phyloP scores from a whole-genome alignment of 2,329 filamentous ascomycete genomes.

The Aspergillus persii region DNA sequence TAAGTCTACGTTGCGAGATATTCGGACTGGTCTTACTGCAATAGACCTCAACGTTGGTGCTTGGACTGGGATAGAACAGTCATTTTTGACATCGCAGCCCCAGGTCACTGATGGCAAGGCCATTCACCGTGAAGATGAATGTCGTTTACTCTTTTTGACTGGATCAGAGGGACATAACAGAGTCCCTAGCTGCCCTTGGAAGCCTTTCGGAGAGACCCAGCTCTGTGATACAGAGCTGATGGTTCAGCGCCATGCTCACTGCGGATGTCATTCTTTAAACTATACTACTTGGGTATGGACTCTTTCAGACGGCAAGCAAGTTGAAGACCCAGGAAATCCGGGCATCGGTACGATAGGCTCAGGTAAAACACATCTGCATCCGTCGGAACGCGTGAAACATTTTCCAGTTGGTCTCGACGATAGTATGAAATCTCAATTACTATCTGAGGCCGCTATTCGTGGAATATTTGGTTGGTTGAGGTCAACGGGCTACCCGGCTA shows the following conservation, averaged over 20 bases:
- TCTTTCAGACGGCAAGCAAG: not conserved
- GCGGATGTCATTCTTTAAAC: not conserved
- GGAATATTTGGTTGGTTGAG: constrained; percentile 23
- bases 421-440: no score
- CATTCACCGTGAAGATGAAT: constrained; percentile 1
- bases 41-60: no score
- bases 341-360: no score
- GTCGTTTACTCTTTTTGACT: constrained; percentile 1
- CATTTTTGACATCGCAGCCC: not conserved
- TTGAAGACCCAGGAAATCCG: not conserved
- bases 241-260: not conserved
- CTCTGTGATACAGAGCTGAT: not conserved
- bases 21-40: no score
- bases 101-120: not conserved
- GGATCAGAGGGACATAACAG: not conserved
- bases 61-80: constrained; percentile 1
- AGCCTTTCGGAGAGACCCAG: not conserved
- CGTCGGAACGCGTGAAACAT: not conserved
- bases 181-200: not conserved
- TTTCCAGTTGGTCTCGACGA: no score
- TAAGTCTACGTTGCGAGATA: no score
- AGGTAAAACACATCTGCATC: no score
- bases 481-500: constrained; percentile 19
- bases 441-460: constrained; percentile 16
- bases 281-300: not conserved